phyloP scores from a whole-genome alignment of 2,329 filamentous ascomycete species.

The Arthrobotrys sphaeroides region DNA sequence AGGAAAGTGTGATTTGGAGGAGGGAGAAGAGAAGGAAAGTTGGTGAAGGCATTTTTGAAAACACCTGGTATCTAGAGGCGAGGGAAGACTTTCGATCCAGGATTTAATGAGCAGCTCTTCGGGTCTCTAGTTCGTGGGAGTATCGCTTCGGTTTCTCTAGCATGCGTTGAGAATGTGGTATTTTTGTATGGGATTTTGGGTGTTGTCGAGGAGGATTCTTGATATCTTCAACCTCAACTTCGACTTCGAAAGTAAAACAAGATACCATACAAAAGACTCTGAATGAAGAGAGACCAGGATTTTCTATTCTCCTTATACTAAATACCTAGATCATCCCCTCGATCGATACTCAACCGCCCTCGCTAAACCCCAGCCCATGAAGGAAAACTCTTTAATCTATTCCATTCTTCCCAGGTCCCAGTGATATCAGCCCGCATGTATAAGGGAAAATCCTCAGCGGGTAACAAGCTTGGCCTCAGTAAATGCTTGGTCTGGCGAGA shows the following conservation, averaged over 20 bases:
- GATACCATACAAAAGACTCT: not conserved
- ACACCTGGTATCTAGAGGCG: not conserved
- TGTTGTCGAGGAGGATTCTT: conserved; percentile 7
- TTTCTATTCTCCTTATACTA: conserved; percentile 44
- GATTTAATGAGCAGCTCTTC: no score
- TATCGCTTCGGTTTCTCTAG: not conserved
- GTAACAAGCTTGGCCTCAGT: conserved; percentile 29
- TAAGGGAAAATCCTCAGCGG: conserved; percentile 23
- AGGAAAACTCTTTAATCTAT: conserved; percentile 20
- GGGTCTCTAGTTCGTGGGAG: no score
- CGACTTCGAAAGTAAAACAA: not conserved
- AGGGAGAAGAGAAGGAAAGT: conserved; percentile 29
- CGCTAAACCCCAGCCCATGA: conserved; percentile 20
- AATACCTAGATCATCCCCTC: conserved; percentile 8
- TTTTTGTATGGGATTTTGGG: conserved; percentile 9
- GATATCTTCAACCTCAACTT: conserved; percentile 9
- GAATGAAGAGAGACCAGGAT: conserved; percentile 7
- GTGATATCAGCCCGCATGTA: conserved; percentile 45
- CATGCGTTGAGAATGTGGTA: conserved; percentile 41
- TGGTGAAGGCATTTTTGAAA: conserved; percentile 20
- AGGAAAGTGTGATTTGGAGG: conserved; percentile 38
- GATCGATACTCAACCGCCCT: conserved; percentile 35
- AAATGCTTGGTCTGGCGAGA: not conserved
- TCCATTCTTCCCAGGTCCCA: conserved; percentile 38
- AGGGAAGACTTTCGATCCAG: no score